A percentile compares a stretch with the other conserved stretches of the same genome.
These are phyloP conservation scores for Speleostelium caveatum DNA, from an alignment of 78 protist genomes.

Conservation along the genomic window DNA sequence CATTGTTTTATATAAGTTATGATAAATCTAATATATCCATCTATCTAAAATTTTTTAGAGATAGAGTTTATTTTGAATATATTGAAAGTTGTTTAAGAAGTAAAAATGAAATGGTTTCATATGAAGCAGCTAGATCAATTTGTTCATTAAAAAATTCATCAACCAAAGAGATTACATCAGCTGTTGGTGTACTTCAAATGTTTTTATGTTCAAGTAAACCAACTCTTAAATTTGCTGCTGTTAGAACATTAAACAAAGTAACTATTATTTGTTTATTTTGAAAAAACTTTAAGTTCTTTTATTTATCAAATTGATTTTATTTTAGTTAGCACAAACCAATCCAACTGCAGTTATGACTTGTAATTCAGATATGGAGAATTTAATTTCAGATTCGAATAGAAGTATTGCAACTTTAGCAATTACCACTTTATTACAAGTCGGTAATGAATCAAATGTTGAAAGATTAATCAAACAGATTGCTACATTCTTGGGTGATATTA, in stretches of 20 bases:
- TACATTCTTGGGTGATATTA: slow-evolving; percentile 92
- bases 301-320: background rate
- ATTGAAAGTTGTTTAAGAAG: slow-evolving; percentile 91
- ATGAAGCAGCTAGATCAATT: slow-evolving; percentile 98
- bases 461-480: slow-evolving; percentile 97
- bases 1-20: background rate
- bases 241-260: slow-evolving; percentile 92
- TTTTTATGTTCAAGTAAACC: slow-evolving; percentile 94
- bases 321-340: slow-evolving; percentile 64
- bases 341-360: slow-evolving; percentile 93
- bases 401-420: slow-evolving; percentile 98
- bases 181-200: slow-evolving; percentile 93
- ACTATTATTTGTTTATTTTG: background rate
- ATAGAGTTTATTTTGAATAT: slow-evolving; percentile 73
- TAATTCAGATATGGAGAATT: slow-evolving; percentile 95
- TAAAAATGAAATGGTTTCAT: slow-evolving; percentile 95
- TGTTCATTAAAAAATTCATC: slow-evolving; percentile 88
- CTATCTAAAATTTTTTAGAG: slow-evolving; percentile 25
- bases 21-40: background rate
- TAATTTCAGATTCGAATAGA: slow-evolving; percentile 96
- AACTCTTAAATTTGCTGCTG: slow-evolving; percentile 95
- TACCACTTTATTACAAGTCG: slow-evolving; percentile 97
- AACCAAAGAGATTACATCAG: slow-evolving; percentile 90
- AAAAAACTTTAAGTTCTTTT: background rate
- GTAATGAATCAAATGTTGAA: slow-evolving; percentile 94